Conservation (phyloP, 108 stramenopile genomes). For the Epipyxis sp. region DNA sequence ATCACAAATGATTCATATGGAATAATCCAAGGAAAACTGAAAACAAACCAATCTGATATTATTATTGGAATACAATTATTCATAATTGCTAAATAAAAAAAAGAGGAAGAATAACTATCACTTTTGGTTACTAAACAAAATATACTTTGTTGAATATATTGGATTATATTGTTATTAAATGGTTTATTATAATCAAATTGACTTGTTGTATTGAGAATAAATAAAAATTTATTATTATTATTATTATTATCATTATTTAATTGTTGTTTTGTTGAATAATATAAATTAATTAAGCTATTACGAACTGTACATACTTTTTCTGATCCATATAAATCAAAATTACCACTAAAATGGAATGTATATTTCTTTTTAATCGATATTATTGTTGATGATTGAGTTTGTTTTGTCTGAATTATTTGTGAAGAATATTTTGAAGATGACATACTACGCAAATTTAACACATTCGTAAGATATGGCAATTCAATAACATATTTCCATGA, state of each 20-base stretch:
- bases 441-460: no score
- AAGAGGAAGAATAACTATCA: background rate
- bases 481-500: constrained; percentile 11
- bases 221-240: background rate
- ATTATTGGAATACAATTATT: background rate
- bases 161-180: no score
- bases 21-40: background rate
- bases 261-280: background rate
- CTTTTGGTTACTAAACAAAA: constrained; percentile 1
- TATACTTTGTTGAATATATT: background rate
- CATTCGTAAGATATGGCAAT: no score
- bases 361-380: background rate
- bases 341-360: constrained; percentile 7
- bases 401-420: no score
- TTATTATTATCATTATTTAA: background rate
- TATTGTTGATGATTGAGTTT: background rate
- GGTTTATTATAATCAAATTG: no score
- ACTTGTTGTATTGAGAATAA: background rate
- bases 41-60: constrained; percentile 17
- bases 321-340: background rate
- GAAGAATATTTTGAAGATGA: no score
- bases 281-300: background rate
- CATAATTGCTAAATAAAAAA: background rate
- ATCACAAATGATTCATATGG: background rate
- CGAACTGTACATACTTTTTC: constrained; percentile 1